phyloP scores from a whole-genome alignment of 1,139 yeast species.

The Blastobotrys aristatus region DNA sequence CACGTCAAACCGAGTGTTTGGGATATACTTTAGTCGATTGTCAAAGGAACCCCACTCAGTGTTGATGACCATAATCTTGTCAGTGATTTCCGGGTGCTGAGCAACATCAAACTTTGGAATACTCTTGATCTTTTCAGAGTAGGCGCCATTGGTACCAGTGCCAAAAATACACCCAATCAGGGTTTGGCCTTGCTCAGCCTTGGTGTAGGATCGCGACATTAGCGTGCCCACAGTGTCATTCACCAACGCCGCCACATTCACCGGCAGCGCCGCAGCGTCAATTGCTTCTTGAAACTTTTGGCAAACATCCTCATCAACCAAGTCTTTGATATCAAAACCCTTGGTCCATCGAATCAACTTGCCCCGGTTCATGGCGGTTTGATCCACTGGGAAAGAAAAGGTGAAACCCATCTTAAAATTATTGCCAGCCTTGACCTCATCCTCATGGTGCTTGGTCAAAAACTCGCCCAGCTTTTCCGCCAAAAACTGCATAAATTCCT shows the following conservation, averaged over 20 bases:
- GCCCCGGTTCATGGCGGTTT: conserved; percentile 72
- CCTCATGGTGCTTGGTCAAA: conserved; percentile 53
- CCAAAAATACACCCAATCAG: conserved; percentile 88
- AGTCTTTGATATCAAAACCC: conserved; percentile 81
- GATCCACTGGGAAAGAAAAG: conserved; percentile 87
- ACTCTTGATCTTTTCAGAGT: conserved; percentile 64
- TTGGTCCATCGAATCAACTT: conserved; percentile 90
- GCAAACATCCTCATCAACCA: conserved; percentile 80
- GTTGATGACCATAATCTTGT: conserved; percentile 79
- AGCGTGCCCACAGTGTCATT: conserved; percentile 95
- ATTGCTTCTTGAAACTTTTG: conserved; percentile 62
- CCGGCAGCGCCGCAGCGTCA: conserved; percentile 54
- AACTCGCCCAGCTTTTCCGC: conserved; percentile 66
- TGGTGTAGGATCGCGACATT: conserved; percentile 77
- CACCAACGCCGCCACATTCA: conserved; percentile 79
- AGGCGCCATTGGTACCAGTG: conserved; percentile 96
- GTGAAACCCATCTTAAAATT: conserved; percentile 79
- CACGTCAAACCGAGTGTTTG: conserved; percentile 68
- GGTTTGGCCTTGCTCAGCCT: conserved; percentile 60
- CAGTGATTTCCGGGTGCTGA: conserved; percentile 41
- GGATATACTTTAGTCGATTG: conserved; percentile 65
- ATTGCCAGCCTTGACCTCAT: conserved; percentile 15
- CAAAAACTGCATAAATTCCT: conserved; percentile 60
- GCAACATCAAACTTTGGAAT: conserved; percentile 60
- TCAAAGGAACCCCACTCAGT: conserved; percentile 99